Evolutionary conservation across 352 stramenopile species (phyloP), one percentile per base, ranked within the genome.

Genomic region (Thalassiosira delicatula): DNA sequence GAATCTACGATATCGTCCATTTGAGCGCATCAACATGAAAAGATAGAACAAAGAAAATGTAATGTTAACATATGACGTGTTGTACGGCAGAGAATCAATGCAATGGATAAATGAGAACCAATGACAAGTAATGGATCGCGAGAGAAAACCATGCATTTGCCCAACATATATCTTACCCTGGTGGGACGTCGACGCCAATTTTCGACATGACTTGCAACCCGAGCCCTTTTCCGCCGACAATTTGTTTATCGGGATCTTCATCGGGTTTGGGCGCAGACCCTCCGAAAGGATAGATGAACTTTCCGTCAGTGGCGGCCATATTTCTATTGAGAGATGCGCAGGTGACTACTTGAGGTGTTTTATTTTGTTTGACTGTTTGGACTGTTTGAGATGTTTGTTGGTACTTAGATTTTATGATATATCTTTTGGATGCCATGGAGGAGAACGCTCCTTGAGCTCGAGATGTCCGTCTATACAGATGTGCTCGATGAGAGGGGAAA

Each of bases 121-220:
- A 27, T n/a, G 8, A 60, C 51, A 21, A 21, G 19, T 56, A 19
- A 49, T 49, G 40, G 9, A 49, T 49, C 40, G n/a, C n/a, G n/a
- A n/a, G n/a, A n/a, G n/a, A n/a, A n/a, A n/a, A n/a, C n/a, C n/a
- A n/a, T n/a, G n/a, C n/a, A n/a, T n/a, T n/a, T n/a, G n/a, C n/a
- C n/a, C n/a, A n/a, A n/a, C n/a, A n/a, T n/a, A n/a, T n/a, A 85
- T 23, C 54, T 63, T 42, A 63, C 3, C 83, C 88, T 40, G 86
- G 88, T 40, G 86, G 86, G 8, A 93, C 88, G 42, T 88, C 78
- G 25, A 92, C 82, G 29, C 88, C 88, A 84, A 93, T 91, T 12
- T 86, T 89, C 2, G 61, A 66, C 88, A 93, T 91, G 2, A 88
- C 84, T 60, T 90, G 81, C 37, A 90, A 76, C 2, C 86, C 82